Evolutionary conservation across 345 rosid genomes (phyloP), one percentile per base, ranked within the genome.

Genomic region (Fremontodendron californicum): DNA sequence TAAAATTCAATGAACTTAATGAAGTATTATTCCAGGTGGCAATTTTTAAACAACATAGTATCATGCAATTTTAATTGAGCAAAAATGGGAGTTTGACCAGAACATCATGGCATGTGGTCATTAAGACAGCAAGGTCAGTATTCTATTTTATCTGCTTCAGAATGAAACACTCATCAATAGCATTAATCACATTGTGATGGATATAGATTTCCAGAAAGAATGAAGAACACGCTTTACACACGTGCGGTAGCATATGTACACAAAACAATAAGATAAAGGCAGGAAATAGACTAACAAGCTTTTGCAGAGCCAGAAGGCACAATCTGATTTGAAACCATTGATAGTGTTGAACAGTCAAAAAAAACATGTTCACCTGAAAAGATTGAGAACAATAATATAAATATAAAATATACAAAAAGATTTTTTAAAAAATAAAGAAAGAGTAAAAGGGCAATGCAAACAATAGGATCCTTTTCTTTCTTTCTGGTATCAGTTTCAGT

Each of bases 331-430:
- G 97, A 89, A 76, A 88, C 77, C 43, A 92, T 75, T 54, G 89
- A 70, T 58, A 90, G 79, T 23, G 89, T 81, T 15, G 96, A 90
- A 78, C 87, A 81, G 72, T 93, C 97, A 82, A 96, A 79, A 75
- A 96, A 93, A 76, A 89, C 83, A 71, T 83, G 87, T 82, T 96
- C 99, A 78, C 99, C 99, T 96, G 92, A 81, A 86, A 81, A 45
- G 21, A 42, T 35, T 8, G 21, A 54, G 35, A 51, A 21, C 5
- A 65, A 18, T 6, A 61, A 58, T 15, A 43, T 54, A 27, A 48
- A 25, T 11, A 62, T 18, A 12, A 71, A 48, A 8, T 5, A 52
- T 10, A 66, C 19, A 15, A 13, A 71, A 21, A 4, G 29, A 19
- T 9, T 3, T 23, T 10, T 57, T 23, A 23, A 57, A 25, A 9